These are phyloP conservation scores for Ceratocystis smalleyi DNA, from an alignment of 2,329 filamentous ascomycete genomes.

Conservation along the genomic window DNA sequence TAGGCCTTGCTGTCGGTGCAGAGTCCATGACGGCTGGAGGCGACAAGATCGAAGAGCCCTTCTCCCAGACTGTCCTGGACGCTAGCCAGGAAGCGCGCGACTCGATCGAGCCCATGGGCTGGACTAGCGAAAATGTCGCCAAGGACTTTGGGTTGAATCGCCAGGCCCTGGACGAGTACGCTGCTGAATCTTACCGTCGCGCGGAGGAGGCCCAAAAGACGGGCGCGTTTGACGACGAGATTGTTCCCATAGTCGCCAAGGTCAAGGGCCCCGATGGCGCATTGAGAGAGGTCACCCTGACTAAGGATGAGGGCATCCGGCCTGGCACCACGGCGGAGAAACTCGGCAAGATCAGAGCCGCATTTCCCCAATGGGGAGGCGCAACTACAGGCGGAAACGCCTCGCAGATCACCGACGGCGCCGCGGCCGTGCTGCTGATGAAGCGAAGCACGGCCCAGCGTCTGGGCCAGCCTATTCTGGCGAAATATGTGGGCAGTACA, in stretches of 20 bases:
- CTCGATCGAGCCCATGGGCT: conserved; percentile 92
- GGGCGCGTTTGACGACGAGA: conserved; percentile 87
- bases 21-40: conserved; percentile 72
- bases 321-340: conserved; percentile 75
- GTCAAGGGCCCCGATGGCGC: conserved; percentile 74
- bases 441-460: conserved; percentile 78
- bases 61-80: conserved; percentile 46
- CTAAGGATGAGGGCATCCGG: conserved; percentile 78
- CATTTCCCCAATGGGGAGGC: conserved; percentile 80
- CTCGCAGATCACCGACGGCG: conserved; percentile 86
- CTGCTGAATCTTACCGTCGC: conserved; percentile 71
- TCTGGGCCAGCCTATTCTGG: conserved; percentile 79
- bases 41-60: conserved; percentile 31
- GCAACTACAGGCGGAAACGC: conserved; percentile 85
- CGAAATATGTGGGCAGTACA: conserved; percentile 86
- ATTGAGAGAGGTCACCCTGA: conserved; percentile 60
- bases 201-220: conserved; percentile 83
- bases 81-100: conserved; percentile 63
- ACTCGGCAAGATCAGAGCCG: conserved; percentile 70
- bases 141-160: conserved; percentile 75
- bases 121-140: conserved; percentile 92
- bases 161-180: conserved; percentile 68
- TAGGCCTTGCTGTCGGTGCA: conserved; percentile 76
- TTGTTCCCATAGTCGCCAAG: conserved; percentile 68
- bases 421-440: conserved; percentile 82